Evolutionary conservation across 352 stramenopile species (phyloP), one percentile per base, ranked within the genome.

Genomic region (Phytophthora hibernalis): DNA sequence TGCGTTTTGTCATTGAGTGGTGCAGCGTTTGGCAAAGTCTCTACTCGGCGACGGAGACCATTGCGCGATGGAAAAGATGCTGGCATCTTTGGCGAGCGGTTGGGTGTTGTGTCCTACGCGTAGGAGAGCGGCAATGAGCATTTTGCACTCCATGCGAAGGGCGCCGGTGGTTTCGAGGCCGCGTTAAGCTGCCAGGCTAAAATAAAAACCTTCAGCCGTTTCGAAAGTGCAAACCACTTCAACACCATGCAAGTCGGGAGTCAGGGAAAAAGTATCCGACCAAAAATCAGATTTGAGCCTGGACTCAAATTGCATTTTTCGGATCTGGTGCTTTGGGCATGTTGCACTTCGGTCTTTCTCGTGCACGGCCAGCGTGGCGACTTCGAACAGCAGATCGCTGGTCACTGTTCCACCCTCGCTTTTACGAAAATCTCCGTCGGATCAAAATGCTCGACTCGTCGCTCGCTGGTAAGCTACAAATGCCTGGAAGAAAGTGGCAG

Each of bases 361-460:
- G 44, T 69, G 54, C 35, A 65, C 54, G 26, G 28, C 30, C 37
- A 31, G 26, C 2, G 9, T 31, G 26, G 26, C 26, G 26, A 26
- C 13, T 70, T 70, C 54, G 62, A 70, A 70, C 62, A 70, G 54
- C 54, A 65, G 62, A 70, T 65, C 45, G 21, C 6, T 20, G 45
- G 26, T 24, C 31, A 8, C 53, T 69, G n/a, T 53, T 68, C 43
- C 53, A 61, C 18, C 45, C 33, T 3, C 45, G 54, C 54, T 65
- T 70, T 35, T 65, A 65, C 61, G 33, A 21, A 35, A 10, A 13
- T 4, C 3, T 7, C 13, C 20, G 54, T 45, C 40, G 40, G 38
- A 52, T 51, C 28, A 50, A 43, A 42, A 42, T 42, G 35, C 13
- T 42, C 35, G 5, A 42, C 28, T 31, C 5, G 26, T 31, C 26